These are phyloP conservation scores for Salix koriyanagi DNA, from an alignment of 345 rosid genomes.

Conservation along the genomic window DNA sequence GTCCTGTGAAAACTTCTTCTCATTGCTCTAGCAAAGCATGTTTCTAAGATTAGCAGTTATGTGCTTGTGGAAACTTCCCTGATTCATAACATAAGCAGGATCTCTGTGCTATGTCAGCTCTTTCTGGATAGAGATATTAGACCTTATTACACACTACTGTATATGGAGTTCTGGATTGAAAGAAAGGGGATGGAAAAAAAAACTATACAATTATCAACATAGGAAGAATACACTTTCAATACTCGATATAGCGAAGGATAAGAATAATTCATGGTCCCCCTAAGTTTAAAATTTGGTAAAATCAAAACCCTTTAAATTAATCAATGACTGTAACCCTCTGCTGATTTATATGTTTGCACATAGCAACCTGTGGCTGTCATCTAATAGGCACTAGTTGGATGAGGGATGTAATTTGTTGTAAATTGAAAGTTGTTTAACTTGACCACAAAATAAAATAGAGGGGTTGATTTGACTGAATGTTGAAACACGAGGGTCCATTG, in stretches of 20 bases:
- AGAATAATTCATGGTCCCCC: not conserved
- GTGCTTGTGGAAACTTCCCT: not conserved
- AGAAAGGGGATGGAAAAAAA: not conserved
- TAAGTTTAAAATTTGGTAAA: not conserved
- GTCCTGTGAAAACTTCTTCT: not conserved
- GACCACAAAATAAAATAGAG: not conserved
- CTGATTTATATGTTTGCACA: not conserved
- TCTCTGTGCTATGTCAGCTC: not conserved
- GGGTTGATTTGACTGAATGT: not conserved
- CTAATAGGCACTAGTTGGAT: not conserved
- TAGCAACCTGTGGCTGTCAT: not conserved
- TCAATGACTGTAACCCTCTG: not conserved
- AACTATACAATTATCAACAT: not conserved
- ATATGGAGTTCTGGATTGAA: not conserved
- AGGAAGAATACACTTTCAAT: not conserved
- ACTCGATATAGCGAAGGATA: not conserved
- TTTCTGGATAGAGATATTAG: not conserved
- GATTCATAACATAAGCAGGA: not conserved
- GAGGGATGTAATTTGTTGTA: not conserved
- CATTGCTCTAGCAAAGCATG: not conserved
- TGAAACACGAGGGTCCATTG: not conserved
- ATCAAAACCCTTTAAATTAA: not conserved
- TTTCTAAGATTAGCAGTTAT: not conserved
- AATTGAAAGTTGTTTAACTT: too few species aligned
- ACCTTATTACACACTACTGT: not conserved